Percentiles rank a stretch among this genome's conserved stretches.
phyloP scores from a whole-genome alignment of 306 rosid species.

The Begonia masoniana region DNA sequence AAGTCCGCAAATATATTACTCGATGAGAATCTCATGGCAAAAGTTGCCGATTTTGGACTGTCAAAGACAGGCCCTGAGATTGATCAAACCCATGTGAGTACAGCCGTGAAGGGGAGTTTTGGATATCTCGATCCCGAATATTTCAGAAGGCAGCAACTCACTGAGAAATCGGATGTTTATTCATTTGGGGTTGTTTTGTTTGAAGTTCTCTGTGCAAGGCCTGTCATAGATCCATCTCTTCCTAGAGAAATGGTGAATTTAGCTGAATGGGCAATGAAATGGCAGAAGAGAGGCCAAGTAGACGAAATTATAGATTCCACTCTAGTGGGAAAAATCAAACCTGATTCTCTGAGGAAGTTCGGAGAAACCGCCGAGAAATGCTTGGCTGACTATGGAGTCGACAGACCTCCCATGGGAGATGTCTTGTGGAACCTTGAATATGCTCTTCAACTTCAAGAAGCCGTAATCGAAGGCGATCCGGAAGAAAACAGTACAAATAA shows the following conservation, averaged over 20 bases:
- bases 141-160: conserved; percentile 74
- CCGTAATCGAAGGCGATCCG: conserved; percentile 38
- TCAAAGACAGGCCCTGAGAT: conserved; percentile 83
- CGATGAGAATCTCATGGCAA: conserved; percentile 88
- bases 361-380: conserved; percentile 90
- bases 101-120: conserved; percentile 79
- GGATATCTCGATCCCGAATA: conserved; percentile 92
- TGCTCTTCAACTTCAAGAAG: conserved; percentile 78
- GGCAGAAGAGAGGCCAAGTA: conserved; percentile 71
- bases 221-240: conserved; percentile 81
- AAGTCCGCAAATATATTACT: conserved; percentile 84
- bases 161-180: conserved; percentile 80
- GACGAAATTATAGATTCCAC: conserved; percentile 58
- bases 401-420: conserved; percentile 90
- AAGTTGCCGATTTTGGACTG: conserved; percentile 84
- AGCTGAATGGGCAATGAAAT: conserved; percentile 94
- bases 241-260: conserved; percentile 77
- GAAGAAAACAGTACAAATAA: conserved; percentile 69
- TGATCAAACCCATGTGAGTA: conserved; percentile 83
- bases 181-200: conserved; percentile 86
- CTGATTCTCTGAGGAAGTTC: conserved; percentile 71
- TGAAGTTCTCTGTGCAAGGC: conserved; percentile 79
- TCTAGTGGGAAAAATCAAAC: conserved; percentile 51
- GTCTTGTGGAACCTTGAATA: conserved; percentile 80
- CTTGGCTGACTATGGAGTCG: conserved; percentile 72